phyloP scores from a whole-genome alignment of 768 basidiomycete species.

The Leccinum fibrillosum region DNA sequence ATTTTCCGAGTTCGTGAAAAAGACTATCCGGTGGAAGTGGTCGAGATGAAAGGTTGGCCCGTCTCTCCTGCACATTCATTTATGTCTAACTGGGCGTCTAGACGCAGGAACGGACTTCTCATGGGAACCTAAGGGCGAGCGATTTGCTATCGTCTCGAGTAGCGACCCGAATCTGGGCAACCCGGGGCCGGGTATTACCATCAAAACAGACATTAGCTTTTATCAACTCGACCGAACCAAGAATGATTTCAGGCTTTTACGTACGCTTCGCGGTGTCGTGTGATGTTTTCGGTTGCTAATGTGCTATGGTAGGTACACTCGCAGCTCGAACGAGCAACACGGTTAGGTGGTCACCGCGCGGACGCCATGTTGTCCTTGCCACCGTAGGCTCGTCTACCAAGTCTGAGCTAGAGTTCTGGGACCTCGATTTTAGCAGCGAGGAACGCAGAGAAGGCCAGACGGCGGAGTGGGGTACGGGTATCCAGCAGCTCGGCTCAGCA shows the following conservation, averaged over 20 bases:
- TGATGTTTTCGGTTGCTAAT: constrained; percentile 2
- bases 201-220: constrained; percentile 95
- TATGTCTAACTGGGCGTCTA: constrained; percentile 30
- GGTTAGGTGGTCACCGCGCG: constrained; percentile 94
- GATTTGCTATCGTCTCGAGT: constrained; percentile 94
- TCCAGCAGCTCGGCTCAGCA: constrained; percentile 79
- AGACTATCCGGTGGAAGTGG: constrained; percentile 94
- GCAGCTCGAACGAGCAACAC: constrained; percentile 86
- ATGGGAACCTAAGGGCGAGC: constrained; percentile 97
- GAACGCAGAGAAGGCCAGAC: constrained; percentile 44
- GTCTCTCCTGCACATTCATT: not conserved
- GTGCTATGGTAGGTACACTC: constrained; percentile 56
- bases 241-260: constrained; percentile 90
- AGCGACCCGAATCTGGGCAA: constrained; percentile 92
- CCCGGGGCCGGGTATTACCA: constrained; percentile 84
- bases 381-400: constrained; percentile 94
- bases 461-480: constrained; percentile 79
- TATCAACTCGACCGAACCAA: constrained; percentile 91
- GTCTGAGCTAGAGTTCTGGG: constrained; percentile 99
- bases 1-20: constrained; percentile 97
- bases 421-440: constrained; percentile 84
- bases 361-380: constrained; percentile 92
- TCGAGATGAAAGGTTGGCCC: constrained; percentile 86
- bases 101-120: constrained; percentile 95
- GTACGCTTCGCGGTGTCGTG: constrained; percentile 41